A percentile compares a stretch with the other conserved stretches of the same genome.
Conservation (phyloP, 768 basidiomycete genomes). For the Boletales sp. region DNA sequence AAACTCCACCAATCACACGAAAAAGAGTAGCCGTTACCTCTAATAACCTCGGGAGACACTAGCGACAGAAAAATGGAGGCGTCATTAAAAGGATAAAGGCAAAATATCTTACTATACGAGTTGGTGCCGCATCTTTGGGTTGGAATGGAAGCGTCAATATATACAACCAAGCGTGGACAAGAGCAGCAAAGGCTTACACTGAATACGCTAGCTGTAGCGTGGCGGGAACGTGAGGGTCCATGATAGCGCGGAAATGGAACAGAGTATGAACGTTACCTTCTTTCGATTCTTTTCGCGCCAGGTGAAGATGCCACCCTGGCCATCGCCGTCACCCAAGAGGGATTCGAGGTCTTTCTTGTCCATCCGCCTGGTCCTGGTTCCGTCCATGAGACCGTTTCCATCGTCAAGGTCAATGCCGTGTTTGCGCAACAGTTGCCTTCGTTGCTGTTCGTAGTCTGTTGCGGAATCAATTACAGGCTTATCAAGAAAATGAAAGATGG, state of each 20-base stretch:
- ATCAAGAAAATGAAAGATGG: conserved; percentile 3
- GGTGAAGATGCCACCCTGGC: conserved; percentile 82
- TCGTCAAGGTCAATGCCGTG: conserved; percentile 96
- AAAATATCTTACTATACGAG: conserved; percentile 68
- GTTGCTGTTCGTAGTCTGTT: conserved; percentile 91
- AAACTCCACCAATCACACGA: conserved; percentile 99
- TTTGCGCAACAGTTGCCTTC: conserved; percentile 81
- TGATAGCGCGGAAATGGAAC: conserved; percentile 26
- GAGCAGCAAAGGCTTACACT: conserved; percentile 54
- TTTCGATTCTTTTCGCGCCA: conserved; percentile 93
- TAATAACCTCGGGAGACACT: conserved; percentile 92
- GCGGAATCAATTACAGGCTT: conserved; percentile 11
- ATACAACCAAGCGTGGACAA: conserved; percentile 6
- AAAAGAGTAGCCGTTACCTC: conserved; percentile 89
- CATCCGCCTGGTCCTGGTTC: conserved; percentile 73
- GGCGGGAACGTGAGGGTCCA: conserved; percentile 21
- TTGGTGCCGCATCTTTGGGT: conserved; percentile 73
- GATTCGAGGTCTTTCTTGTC: conserved; percentile 78
- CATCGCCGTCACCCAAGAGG: conserved; percentile 80
- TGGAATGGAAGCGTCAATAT: conserved; percentile 29
- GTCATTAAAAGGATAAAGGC: conserved; percentile 24
- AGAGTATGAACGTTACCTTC: conserved; percentile 57
- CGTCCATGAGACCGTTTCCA: conserved; percentile 58
- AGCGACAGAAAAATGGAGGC: conserved; percentile 18
- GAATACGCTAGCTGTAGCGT: conserved; percentile 74